Percentiles rank a stretch among this genome's conserved stretches.
phyloP scores from a whole-genome alignment of 208 protist genomes.

The Trypanosoma conorhini region DNA sequence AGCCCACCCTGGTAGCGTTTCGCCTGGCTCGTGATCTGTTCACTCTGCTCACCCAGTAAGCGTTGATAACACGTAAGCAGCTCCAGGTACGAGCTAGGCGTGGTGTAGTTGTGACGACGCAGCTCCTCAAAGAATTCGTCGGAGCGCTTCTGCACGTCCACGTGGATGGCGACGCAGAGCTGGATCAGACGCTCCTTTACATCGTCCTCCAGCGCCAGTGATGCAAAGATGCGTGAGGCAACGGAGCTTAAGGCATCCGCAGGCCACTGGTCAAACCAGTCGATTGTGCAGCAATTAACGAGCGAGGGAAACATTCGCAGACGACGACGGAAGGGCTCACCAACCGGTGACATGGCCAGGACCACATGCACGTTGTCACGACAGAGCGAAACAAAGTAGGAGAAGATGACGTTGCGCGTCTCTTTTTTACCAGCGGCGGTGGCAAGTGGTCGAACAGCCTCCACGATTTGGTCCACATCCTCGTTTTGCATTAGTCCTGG shows the following conservation, averaged over 20 bases:
- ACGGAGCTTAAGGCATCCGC: conserved; percentile 92
- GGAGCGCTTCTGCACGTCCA: conserved; percentile 77
- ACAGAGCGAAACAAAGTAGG: conserved; percentile 94
- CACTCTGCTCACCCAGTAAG: conserved; percentile 87
- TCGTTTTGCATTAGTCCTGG: conserved; percentile 96
- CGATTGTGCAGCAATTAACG: conserved; percentile 98
- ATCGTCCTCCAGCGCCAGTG: conserved; percentile 53
- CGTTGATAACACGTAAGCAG: conserved; percentile 91
- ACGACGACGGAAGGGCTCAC: conserved; percentile 94
- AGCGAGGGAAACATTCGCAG: conserved; percentile 98
- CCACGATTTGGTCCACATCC: conserved; percentile 95
- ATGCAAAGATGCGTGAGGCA: conserved; percentile 72
- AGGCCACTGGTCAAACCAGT: conserved; percentile 98
- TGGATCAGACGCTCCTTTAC: conserved; percentile 71
- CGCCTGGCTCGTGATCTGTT: conserved; percentile 61
- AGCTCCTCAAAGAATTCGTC: conserved; percentile 95
- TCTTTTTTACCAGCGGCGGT: conserved; percentile 92
- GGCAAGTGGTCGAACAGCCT: conserved; percentile 80
- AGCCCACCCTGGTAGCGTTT: conserved; percentile 92
- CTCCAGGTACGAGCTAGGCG: conserved; percentile 96
- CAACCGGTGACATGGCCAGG: conserved; percentile 96
- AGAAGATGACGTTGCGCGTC: conserved; percentile 92
- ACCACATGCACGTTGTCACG: conserved; percentile 97
- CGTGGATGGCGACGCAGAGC: conserved; percentile 94
- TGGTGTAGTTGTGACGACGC: conserved; percentile 95